Evolutionary conservation across 257 asterid genomes (phyloP), one percentile per base, ranked within the genome.

Genomic region (Catharanthus roseus): DNA sequence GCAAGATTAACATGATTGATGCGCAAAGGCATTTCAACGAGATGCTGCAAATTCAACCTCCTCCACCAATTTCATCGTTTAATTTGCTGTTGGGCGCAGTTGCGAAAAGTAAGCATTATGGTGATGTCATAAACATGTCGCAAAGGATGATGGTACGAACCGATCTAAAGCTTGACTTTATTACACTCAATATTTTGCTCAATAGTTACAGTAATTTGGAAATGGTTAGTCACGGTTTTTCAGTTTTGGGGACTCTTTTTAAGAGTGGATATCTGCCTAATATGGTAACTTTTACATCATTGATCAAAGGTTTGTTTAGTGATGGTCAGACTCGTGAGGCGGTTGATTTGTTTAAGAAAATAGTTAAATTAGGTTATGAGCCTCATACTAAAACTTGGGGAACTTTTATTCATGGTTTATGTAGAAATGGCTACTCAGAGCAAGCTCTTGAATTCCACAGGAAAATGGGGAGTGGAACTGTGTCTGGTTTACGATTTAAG

Each of bases 251-350:
- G 15, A 60, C 77, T 53, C 31, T 89, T 60, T 42, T 85, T 49
- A 91, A 81, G 84, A 84, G 78, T 78, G 96, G 95, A 23, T 87
- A 76, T 75, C 38, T 1, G 38, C 93, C 96, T 3, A 82, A 85
- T 75, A 71, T 82, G 41, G 78, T 85, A 15, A 79, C 91, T 13
- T 86, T 77, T 70, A 85, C 88, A 28, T 70, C 93, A 2, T 69
- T 87, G 86, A 79, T 89, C 36, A 89, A 88, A 72, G 96, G 96
- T 10, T 65, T 86, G 86, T 86, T 84, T 70, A 12, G 81, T 62
- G 88, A 71, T 13, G 85, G 78, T 11, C 84, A 80, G 73, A 31
- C 84, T 23, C 81, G 74, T 28, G 96, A 85, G 61, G 93, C 92
- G 0, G 67, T 88, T 23, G 33, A 45, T 66, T 57, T 89, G 76